Evolutionary conservation across 768 basidiomycete genomes (phyloP).

Genomic region (Russula ochroleuca): DNA sequence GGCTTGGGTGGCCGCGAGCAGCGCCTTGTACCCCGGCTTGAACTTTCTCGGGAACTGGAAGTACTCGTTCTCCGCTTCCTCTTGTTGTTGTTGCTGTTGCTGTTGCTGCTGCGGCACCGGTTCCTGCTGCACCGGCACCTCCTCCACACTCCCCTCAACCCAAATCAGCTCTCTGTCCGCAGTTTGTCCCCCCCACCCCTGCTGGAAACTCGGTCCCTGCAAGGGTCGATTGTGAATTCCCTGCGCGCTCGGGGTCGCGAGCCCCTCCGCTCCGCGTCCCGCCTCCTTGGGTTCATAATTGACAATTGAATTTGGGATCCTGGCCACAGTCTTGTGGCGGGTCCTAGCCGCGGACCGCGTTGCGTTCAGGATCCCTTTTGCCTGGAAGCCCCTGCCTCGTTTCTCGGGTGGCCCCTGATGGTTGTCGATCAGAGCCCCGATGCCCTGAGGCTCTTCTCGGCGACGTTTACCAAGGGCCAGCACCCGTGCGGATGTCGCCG

Average conservation of each 20-base stretch:
- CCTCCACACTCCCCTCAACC: background rate
- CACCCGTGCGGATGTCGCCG: no score
- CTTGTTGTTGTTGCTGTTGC: no score
- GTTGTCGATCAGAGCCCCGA: background rate
- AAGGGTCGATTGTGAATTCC: background rate
- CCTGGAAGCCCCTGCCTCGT: background rate
- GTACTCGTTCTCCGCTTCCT: no score
- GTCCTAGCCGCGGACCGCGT: background rate
- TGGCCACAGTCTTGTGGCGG: background rate
- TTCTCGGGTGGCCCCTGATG: background rate
- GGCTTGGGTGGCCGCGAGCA: no score
- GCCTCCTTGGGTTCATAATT: background rate
- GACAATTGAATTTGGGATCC: background rate
- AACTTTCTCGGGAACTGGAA: no score
- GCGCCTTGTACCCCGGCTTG: no score
- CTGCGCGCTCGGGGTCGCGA: background rate
- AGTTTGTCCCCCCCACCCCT: background rate
- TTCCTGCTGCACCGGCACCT: no score
- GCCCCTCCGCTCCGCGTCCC: background rate
- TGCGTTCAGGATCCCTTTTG: background rate
- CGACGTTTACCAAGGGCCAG: no score
- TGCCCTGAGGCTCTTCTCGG: background rate
- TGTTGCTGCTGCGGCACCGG: no score
- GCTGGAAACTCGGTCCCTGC: background rate
- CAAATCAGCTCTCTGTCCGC: background rate